These are phyloP conservation scores for Chaetomium cochliodes DNA, from an alignment of 495 filamentous ascomycete genomes.

Conservation along the genomic window DNA sequence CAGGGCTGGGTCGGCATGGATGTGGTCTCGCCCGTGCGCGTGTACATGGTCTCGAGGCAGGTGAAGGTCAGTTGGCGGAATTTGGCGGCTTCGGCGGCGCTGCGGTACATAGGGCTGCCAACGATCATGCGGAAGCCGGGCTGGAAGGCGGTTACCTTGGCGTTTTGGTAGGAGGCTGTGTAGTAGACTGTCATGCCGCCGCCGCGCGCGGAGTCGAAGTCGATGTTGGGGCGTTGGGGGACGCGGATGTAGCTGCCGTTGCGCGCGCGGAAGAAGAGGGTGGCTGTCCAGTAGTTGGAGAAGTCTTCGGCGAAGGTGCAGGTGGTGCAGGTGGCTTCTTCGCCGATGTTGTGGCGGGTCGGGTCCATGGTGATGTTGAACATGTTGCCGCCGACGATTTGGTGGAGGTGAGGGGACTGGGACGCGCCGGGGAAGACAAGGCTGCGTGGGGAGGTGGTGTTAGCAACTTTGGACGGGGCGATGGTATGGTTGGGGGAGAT, in stretches of 20 bases:
- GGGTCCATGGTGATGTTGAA: conserved; percentile 40
- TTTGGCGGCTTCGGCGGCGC: conserved; percentile 34
- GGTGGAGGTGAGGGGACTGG: conserved; percentile 32
- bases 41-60: conserved; percentile 37
- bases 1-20: conserved; percentile 38
- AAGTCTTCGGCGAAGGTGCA: conserved; percentile 42
- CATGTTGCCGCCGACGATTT: conserved; percentile 35
- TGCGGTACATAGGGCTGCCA: conserved; percentile 55
- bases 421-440: conserved; percentile 29
- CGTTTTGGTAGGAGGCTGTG: conserved; percentile 28
- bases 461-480: neutral
- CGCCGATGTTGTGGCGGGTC: conserved; percentile 31
- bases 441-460: conserved; percentile 10
- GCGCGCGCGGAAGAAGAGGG: conserved; percentile 40
- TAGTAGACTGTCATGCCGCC: conserved; percentile 51
- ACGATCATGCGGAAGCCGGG: conserved; percentile 71
- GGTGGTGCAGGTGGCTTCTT: conserved; percentile 37
- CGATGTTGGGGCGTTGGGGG: conserved; percentile 30
- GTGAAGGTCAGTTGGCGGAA: conserved; percentile 45
- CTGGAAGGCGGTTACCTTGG: conserved; percentile 48
- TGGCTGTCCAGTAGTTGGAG: conserved; percentile 49
- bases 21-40: conserved; percentile 38
- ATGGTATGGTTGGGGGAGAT: neutral
- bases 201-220: conserved; percentile 27
- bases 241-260: conserved; percentile 44